phyloP scores from a whole-genome alignment of 306 rosid genomes.

The Malus fusca region DNA sequence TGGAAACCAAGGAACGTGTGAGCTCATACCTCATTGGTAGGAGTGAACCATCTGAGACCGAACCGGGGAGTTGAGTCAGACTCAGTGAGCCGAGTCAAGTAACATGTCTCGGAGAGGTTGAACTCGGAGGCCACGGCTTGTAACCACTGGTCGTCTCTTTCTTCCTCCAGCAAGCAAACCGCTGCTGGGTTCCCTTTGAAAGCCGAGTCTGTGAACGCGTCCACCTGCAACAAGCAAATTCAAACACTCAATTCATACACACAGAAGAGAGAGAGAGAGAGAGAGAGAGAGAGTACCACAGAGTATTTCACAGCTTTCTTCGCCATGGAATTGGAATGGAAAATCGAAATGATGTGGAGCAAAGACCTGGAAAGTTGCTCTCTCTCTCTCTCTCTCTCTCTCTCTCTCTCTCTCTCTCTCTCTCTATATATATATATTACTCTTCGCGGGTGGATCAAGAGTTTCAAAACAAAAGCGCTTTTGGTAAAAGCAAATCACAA shows the following conservation, averaged over 20 bases:
- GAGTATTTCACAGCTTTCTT: conserved; percentile 40
- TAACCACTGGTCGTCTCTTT: conserved; percentile 49
- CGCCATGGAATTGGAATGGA: neutral
- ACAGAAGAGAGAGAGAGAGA: neutral
- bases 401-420: too few relatives aligned
- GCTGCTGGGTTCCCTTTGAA: conserved; percentile 82
- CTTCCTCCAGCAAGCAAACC: conserved; percentile 54
- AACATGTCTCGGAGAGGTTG: conserved; percentile 44
- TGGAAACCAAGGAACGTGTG: neutral
- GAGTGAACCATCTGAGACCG: conserved; percentile 80
- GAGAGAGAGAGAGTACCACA: conserved; percentile 31
- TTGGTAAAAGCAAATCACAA: too few relatives aligned
- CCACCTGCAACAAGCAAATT: conserved; percentile 31
- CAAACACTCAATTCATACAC: neutral
- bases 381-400: too few relatives aligned
- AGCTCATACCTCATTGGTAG: conserved; percentile 40
- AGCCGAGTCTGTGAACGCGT: conserved; percentile 57
- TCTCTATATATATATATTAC: too few relatives aligned
- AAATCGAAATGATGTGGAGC: too few relatives aligned
- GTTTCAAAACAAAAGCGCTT: too few relatives aligned
- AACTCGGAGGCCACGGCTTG: conserved; percentile 59
- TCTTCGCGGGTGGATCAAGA: too few relatives aligned
- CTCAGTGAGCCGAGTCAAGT: conserved; percentile 25
- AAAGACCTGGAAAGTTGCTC: too few relatives aligned
- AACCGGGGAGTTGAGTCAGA: conserved; percentile 37